phyloP scores from a whole-genome alignment of 2,329 filamentous ascomycete species.

The Sporothrix phasma region DNA sequence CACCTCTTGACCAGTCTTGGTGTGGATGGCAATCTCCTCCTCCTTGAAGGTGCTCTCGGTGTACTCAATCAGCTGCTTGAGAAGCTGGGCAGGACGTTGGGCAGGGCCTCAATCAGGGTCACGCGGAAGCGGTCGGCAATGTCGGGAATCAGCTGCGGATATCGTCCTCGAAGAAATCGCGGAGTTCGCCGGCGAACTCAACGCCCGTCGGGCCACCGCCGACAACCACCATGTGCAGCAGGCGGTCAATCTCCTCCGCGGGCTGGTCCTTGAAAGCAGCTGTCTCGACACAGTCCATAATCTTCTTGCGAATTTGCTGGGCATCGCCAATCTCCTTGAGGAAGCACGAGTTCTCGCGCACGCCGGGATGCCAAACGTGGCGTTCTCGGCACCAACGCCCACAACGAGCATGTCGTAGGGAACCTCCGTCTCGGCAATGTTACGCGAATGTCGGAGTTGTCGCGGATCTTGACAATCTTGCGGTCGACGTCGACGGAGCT shows the following conservation, averaged over 20 bases:
- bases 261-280: slow-evolving; percentile 96
- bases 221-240: slow-evolving; percentile 95
- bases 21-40: slow-evolving; percentile 93
- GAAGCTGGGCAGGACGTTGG: slow-evolving; percentile 95
- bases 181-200: slow-evolving; percentile 94
- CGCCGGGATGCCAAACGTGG: slow-evolving; percentile 94
- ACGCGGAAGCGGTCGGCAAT: slow-evolving; percentile 94
- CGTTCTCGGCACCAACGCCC: slow-evolving; percentile 95
- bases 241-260: slow-evolving; percentile 77
- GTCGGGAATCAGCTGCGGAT: slow-evolving; percentile 93
- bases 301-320: slow-evolving; percentile 91
- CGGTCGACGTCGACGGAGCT: slow-evolving; percentile 90
- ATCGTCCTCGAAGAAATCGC: slow-evolving; percentile 98
- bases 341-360: slow-evolving; percentile 92
- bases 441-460: slow-evolving; percentile 87
- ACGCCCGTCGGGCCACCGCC: slow-evolving; percentile 93
- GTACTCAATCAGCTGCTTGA: slow-evolving; percentile 99
- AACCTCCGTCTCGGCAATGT: slow-evolving; percentile 72
- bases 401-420: slow-evolving; percentile 97
- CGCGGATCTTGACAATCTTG: slow-evolving; percentile 79
- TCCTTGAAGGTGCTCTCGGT: slow-evolving; percentile 98
- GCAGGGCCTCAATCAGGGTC: slow-evolving; percentile 91
- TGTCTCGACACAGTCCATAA: slow-evolving; percentile 99
- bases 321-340: slow-evolving; percentile 96
- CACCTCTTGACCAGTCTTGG: slow-evolving; percentile 99